phyloP scores from a whole-genome alignment of 73 alveolate species.

The Paramecium caudatum region DNA sequence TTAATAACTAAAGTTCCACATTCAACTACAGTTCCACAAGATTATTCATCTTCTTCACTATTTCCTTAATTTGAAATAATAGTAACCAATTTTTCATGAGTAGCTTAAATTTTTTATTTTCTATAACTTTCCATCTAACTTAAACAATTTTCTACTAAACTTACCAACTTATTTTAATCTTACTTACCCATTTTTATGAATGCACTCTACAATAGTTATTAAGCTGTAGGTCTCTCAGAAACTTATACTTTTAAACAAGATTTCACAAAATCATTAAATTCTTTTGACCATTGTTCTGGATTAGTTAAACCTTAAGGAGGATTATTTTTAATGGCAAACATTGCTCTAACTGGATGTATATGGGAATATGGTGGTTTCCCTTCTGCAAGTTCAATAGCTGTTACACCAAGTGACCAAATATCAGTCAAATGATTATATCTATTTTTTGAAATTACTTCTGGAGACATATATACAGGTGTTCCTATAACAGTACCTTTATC shows the following conservation, averaged over 20 bases:
- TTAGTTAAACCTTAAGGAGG: conserved; percentile 95
- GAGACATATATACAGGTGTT: conserved; percentile 83
- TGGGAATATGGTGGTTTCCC: conserved; percentile 99
- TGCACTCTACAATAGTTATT: conserved; percentile 93
- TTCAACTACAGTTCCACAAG: conserved; percentile 67
- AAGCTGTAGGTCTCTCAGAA: conserved; percentile 95
- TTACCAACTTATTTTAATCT: conserved; percentile 41
- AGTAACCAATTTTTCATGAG: not conserved
- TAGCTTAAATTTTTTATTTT: not conserved
- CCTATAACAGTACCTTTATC: conserved; percentile 85
- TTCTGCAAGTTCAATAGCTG: conserved; percentile 98
- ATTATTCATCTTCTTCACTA: conserved; percentile 52
- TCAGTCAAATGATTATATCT: conserved; percentile 82
- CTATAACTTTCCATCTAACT: conserved; percentile 21
- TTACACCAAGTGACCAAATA: conserved; percentile 93
- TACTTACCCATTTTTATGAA: conserved; percentile 76
- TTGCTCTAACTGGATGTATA: conserved; percentile 92
- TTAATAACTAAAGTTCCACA: conserved; percentile 57
- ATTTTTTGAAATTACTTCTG: conserved; percentile 79
- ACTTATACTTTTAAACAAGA: conserved; percentile 93
- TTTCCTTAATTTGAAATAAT: not conserved
- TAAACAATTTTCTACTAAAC: not conserved
- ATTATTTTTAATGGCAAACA: conserved; percentile 92
- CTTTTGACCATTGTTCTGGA: conserved; percentile 94
- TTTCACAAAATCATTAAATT: conserved; percentile 93